Percentiles rank a stretch among this genome's conserved stretches.
These are phyloP conservation scores for Canavalia gladiata DNA, from an alignment of 306 rosid species.

Conservation along the genomic window DNA sequence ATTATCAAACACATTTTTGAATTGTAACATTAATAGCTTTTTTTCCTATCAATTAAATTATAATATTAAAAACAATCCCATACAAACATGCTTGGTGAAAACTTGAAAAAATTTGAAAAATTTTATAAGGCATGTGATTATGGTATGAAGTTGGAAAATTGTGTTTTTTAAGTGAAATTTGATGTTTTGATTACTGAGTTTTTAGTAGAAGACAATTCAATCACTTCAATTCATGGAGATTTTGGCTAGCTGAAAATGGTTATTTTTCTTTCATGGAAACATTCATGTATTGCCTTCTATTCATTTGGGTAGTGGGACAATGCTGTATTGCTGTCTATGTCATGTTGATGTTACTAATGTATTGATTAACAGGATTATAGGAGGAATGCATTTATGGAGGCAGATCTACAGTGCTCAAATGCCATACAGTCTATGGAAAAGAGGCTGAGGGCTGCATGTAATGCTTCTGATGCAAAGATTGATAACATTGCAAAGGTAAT, in stretches of 20 bases:
- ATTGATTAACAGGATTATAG: constrained; percentile 82
- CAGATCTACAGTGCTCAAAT: constrained; percentile 81
- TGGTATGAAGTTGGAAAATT: background rate
- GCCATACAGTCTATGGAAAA: constrained; percentile 90
- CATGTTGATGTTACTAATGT: constrained; percentile 33
- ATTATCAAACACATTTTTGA: background rate
- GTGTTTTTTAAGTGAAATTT: no score
- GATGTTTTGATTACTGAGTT: no score
- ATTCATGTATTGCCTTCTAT: background rate
- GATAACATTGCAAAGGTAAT: constrained; percentile 84
- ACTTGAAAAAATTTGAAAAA: background rate
- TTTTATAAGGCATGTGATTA: background rate
- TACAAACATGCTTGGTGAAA: no score
- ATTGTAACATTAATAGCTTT: background rate
- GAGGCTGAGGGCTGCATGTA: constrained; percentile 91
- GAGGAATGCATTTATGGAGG: constrained; percentile 86
- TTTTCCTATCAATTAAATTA: background rate
- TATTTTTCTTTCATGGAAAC: background rate
- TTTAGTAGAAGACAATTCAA: no score
- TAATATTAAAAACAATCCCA: no score
- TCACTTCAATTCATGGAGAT: no score
- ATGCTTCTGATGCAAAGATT: constrained; percentile 79
- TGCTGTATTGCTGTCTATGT: constrained; percentile 6
- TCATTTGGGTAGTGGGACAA: constrained; percentile 1
- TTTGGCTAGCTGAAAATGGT: no score